Percentiles rank a stretch among this genome's conserved stretches.
These are phyloP conservation scores for Aspergillus pseudoterreus DNA, from an alignment of 2,329 filamentous ascomycete genomes.

Conservation along the genomic window DNA sequence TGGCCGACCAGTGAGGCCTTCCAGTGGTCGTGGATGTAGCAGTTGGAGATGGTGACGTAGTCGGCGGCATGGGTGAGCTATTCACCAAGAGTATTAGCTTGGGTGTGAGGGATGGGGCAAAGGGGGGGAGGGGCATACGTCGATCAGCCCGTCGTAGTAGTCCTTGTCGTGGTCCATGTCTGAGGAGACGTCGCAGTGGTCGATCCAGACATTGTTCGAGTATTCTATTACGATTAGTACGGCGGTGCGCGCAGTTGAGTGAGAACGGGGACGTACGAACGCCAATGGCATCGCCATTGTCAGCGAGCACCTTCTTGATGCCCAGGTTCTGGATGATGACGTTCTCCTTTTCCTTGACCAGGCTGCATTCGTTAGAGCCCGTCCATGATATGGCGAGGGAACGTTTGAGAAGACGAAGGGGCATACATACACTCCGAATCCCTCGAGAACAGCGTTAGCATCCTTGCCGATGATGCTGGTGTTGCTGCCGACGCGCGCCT, in stretches of 20 bases:
- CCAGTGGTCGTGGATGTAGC: conserved; percentile 57
- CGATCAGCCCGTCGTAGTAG: conserved; percentile 65
- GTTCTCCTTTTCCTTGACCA: conserved; percentile 55
- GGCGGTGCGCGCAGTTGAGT: too few relatives aligned
- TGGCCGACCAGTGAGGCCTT: conserved; percentile 60
- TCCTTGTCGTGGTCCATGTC: conserved; percentile 61
- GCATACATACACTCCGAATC: conserved; percentile 33
- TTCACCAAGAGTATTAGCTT: neutral
- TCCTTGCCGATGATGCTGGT: conserved; percentile 52
- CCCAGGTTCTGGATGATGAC: conserved; percentile 62
- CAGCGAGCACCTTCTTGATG: conserved; percentile 55
- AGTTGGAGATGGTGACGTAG: conserved; percentile 53
- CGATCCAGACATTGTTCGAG: conserved; percentile 59
- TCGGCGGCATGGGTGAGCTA: conserved; percentile 58
- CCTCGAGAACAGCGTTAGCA: conserved; percentile 51
- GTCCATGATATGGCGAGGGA: too few relatives aligned
- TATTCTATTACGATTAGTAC: conserved; percentile 16
- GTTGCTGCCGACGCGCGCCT: conserved; percentile 48
- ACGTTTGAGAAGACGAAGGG: too few relatives aligned
- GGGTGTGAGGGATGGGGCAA: neutral
- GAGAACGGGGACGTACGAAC: conserved; percentile 52
- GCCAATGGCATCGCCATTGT: conserved; percentile 57
- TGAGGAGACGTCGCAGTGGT: conserved; percentile 63
- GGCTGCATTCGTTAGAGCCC: conserved; percentile 38
- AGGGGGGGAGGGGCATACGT: conserved; percentile 31